Conservation (phyloP, 1,139 yeast species). For the Blastobotrys raffinosifermentans region DNA sequence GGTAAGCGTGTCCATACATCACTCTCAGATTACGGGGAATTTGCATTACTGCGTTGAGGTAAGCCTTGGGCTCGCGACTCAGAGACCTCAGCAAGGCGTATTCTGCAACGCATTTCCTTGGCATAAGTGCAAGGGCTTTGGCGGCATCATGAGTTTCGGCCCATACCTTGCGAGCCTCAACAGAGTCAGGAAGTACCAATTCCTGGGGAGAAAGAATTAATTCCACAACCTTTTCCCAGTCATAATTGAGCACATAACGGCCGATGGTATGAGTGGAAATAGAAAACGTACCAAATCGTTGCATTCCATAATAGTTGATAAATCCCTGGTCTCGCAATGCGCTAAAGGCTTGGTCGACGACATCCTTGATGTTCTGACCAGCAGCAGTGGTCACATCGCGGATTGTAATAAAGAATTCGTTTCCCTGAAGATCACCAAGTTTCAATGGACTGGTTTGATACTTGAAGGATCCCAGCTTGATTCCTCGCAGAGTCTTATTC, state of each 20-base stretch:
- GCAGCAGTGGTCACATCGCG: conserved; percentile 50
- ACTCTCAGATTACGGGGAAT: conserved; percentile 88
- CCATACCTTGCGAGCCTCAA: conserved; percentile 81
- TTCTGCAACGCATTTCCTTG: conserved; percentile 84
- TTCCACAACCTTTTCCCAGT: conserved; percentile 78
- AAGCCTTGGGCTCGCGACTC: conserved; percentile 41
- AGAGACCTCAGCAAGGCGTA: conserved; percentile 60
- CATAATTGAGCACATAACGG: conserved; percentile 56
- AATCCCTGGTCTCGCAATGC: conserved; percentile 67
- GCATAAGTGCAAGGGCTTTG: conserved; percentile 67
- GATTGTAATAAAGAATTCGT: conserved; percentile 78
- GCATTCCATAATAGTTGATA: conserved; percentile 94
- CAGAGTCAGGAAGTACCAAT: conserved; percentile 72
- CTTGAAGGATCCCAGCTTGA: conserved; percentile 68
- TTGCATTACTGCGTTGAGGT: conserved; percentile 77
- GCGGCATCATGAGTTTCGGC: conserved; percentile 62
- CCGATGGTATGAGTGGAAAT: conserved; percentile 88
- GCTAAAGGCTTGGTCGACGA: conserved; percentile 50
- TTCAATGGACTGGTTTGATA: conserved; percentile 59
- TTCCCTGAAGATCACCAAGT: conserved; percentile 82
- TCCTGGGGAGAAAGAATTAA: conserved; percentile 80
- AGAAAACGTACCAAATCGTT: conserved; percentile 93
- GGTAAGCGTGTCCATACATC: conserved; percentile 97
- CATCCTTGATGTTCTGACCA: conserved; percentile 23
- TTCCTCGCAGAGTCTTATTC: conserved; percentile 67